Evolutionary conservation across 163 green algal species (phyloP), one percentile per base, ranked within the genome.

Genomic region (Trebouxiophyceae sp.): DNA sequence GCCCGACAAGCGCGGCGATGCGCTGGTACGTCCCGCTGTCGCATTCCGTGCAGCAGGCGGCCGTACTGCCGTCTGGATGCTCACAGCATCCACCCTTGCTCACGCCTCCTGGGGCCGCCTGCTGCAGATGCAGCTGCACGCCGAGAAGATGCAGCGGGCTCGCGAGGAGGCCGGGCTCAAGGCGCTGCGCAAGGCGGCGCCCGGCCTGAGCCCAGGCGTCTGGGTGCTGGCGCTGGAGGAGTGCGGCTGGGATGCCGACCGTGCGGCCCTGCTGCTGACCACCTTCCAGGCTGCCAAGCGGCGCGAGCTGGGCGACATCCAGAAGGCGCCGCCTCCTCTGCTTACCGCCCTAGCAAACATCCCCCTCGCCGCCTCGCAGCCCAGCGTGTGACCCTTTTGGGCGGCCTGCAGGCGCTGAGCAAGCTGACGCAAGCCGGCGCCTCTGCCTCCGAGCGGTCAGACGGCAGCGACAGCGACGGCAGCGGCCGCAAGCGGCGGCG

Each of bases 121-220:
- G 29, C 45, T 50, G 29, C 83, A 86, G 82, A 80, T 90, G 26
- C 71, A 84, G 63, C 83, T 86, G 67, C 86, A 91, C 33, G 1
- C 67, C 56, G 78, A 86, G 34, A 83, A 83, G 55, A 62, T 89
- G 69, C 82, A 90, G 62, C 69, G 81, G 63, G 76, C 80, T 57
- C 86, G 85, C 70, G 83, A 90, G 62, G 62, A 77, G 23, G 33
- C 68, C 5, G 76, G 74, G 3, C 75, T 91, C 60, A 67, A 82
- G 23, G 79, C 82, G 33, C 57, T 77, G 54, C 54, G 55, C 12
- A 33, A 19, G 2, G 34, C 54, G 24, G 34, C 60, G n/a, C 34
- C 54, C 16, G 33, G 34, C 2, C 54, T 72, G 27, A 47, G 63
- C 12, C 29, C 54, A 2, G 56, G 58, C 30, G 67, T 78, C 7